Percentiles rank a stretch among this genome's conserved stretches.
Evolutionary conservation across 192 early-diverging fungal species (phyloP).

Genomic region (Podila epicladia): DNA sequence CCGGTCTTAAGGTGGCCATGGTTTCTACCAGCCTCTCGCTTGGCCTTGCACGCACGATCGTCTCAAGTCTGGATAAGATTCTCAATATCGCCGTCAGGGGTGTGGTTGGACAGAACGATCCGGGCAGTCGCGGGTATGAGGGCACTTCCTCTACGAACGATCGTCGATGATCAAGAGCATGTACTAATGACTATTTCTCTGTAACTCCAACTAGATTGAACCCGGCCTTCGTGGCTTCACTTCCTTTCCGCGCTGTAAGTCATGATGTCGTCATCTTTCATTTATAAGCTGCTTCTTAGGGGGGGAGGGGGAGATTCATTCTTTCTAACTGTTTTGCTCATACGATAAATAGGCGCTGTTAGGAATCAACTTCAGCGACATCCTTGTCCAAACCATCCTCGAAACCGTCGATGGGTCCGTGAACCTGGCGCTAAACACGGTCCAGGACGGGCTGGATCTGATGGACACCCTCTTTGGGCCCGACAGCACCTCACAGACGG

Average conservation of each 20-base stretch:
- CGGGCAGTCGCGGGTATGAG: constrained; percentile 22
- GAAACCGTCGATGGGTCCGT: constrained; percentile 50
- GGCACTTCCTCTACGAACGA: no score
- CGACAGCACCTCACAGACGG: constrained; percentile 47
- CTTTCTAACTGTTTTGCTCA: neutral
- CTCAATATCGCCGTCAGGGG: constrained; percentile 22
- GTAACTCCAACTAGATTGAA: constrained; percentile 16
- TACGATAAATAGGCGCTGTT: constrained; percentile 18
- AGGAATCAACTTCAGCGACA: constrained; percentile 51
- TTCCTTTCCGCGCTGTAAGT: constrained; percentile 47
- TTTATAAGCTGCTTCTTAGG: no score
- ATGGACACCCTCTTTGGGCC: constrained; percentile 55
- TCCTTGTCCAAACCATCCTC: constrained; percentile 42
- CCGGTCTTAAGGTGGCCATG: constrained; percentile 45
- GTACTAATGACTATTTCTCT: no score
- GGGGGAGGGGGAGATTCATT: neutral
- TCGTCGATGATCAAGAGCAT: no score
- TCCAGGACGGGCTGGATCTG: constrained; percentile 47
- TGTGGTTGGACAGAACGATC: constrained; percentile 21
- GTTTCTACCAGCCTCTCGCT: constrained; percentile 40
- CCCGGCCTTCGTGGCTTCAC: constrained; percentile 39
- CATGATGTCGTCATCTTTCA: neutral
- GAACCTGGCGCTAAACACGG: constrained; percentile 44
- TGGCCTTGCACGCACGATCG: constrained; percentile 36
- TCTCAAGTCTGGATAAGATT: constrained; percentile 32